Percentiles rank a stretch among this genome's conserved stretches.
These are phyloP conservation scores for Xanthoconium stramineum DNA, from an alignment of 768 basidiomycete species.

Conservation along the genomic window DNA sequence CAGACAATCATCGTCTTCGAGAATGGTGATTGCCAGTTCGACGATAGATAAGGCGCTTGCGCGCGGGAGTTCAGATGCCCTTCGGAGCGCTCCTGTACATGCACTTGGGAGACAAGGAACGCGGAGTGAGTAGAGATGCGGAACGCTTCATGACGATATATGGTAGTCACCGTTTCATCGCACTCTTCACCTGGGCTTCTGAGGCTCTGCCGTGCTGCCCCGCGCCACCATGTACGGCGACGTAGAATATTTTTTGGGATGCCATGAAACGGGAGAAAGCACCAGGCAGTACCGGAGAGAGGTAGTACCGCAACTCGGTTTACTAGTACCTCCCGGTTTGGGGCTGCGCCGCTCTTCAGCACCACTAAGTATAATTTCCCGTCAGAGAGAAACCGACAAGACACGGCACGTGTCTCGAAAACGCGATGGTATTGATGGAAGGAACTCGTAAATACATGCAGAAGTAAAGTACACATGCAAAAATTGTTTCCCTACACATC, in stretches of 20 bases:
- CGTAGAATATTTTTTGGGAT: constrained; percentile 31
- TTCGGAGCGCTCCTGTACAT: constrained; percentile 42
- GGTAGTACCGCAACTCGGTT: no score
- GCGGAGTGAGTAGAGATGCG: constrained; percentile 3
- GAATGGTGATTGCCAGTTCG: constrained; percentile 48
- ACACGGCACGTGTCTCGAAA: constrained; percentile 5
- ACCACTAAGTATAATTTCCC: neutral
- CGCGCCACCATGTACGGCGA: constrained; percentile 79
- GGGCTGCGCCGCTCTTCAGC: no score
- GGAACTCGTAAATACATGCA: constrained; percentile 22
- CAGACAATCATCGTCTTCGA: constrained; percentile 65
- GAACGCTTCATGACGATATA: neutral
- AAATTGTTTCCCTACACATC: neutral
- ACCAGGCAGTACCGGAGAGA: neutral
- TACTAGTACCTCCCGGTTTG: no score
- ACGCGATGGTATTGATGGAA: constrained; percentile 17
- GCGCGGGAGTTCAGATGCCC: constrained; percentile 7
- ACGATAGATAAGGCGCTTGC: constrained; percentile 44
- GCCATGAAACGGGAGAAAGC: constrained; percentile 5
- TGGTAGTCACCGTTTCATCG: constrained; percentile 52
- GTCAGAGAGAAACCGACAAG: neutral
- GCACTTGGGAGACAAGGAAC: constrained; percentile 38
- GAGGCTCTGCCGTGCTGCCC: constrained; percentile 52
- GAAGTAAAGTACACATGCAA: constrained; percentile 18
- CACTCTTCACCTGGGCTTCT: constrained; percentile 53